phyloP scores from a whole-genome alignment of 352 stramenopile genomes.

The Globisporangium acanthophoron region DNA sequence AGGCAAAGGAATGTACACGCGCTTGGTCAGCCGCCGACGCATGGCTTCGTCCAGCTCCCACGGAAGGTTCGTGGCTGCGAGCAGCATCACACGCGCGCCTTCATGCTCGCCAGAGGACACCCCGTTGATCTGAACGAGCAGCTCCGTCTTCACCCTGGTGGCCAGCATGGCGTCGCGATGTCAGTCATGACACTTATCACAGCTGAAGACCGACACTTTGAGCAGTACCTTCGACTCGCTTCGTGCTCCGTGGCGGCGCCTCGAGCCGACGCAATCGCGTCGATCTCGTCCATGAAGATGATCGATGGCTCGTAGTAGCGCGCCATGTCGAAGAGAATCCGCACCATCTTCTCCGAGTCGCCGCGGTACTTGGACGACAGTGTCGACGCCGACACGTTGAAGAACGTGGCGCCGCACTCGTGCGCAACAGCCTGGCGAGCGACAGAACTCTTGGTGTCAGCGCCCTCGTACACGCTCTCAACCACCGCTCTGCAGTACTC shows the following conservation, averaged over 20 bases:
- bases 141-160: conserved; percentile 93
- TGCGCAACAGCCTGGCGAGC: conserved; percentile 78
- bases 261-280: conserved; percentile 84
- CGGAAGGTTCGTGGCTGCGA: conserved; percentile 95
- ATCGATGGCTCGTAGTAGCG: conserved; percentile 95
- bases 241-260: conserved; percentile 82
- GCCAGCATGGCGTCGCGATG: conserved; percentile 51
- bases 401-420: conserved; percentile 97
- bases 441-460: no score
- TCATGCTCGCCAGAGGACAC: conserved; percentile 29
- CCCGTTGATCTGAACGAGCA: conserved; percentile 98
- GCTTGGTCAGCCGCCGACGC: conserved; percentile 92
- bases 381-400: conserved; percentile 94
- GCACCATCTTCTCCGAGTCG: conserved; percentile 94
- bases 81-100: conserved; percentile 75
- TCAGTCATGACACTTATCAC: conserved; percentile 47
- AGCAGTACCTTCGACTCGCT: conserved; percentile 57
- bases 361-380: conserved; percentile 92
- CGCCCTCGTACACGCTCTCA: no score
- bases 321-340: conserved; percentile 98
- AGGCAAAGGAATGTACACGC: conserved; percentile 65
- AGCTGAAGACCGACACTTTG: no score
- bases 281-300: conserved; percentile 99
- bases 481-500: no score
- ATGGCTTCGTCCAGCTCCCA: conserved; percentile 97